Conservation (phyloP, 257 asterid genomes). For the Nicotiana undulata region DNA sequence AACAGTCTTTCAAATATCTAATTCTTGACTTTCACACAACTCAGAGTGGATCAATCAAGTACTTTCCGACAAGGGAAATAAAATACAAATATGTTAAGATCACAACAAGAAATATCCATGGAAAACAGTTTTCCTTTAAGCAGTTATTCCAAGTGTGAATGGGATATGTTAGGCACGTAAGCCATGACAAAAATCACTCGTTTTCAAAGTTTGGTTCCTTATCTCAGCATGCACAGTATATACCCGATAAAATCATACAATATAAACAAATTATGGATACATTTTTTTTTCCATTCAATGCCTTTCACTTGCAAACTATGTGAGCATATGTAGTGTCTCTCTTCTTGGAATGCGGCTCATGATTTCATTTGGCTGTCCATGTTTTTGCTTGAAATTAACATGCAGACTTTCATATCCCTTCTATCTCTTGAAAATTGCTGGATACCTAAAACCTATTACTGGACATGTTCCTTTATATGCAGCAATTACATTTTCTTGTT, state of each 20-base stretch:
- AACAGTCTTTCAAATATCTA: not conserved
- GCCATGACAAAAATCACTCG: not conserved
- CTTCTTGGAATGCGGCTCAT: slow-evolving; percentile 2
- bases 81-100: not conserved
- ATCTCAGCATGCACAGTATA: not conserved
- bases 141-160: not conserved
- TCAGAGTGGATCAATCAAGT: not conserved
- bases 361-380: not conserved
- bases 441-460: not conserved
- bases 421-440: not conserved
- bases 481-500: not conserved
- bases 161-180: not conserved
- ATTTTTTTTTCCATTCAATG: not conserved
- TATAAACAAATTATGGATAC: not conserved
- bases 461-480: not conserved
- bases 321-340: not conserved
- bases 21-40: not conserved
- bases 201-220: not conserved
- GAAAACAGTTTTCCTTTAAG: not conserved
- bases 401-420: not conserved
- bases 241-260: not conserved
- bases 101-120: not conserved
- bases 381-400: slow-evolving; percentile 2
- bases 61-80: not conserved
- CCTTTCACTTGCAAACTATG: not conserved